Conservation (phyloP, 2,329 filamentous ascomycete genomes). For the Sarocladium brachiariae region DNA sequence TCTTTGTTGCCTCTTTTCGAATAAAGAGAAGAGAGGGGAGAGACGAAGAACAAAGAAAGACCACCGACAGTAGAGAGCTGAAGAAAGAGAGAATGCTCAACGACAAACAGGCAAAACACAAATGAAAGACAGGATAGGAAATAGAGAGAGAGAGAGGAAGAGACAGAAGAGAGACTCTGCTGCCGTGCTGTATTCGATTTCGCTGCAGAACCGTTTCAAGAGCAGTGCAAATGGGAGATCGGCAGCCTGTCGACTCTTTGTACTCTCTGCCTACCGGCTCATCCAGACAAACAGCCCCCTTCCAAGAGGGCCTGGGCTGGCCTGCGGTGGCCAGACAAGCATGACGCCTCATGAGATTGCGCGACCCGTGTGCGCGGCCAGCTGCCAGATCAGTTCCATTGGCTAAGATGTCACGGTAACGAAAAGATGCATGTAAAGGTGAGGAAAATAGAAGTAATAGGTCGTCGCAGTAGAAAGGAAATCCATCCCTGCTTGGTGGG, state of each 20-base stretch:
- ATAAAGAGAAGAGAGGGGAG: too few species aligned
- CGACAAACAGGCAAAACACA: too few species aligned
- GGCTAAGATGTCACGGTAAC: too few species aligned
- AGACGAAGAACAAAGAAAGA: too few species aligned
- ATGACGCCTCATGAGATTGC: constrained; percentile 9
- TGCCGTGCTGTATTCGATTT: too few species aligned
- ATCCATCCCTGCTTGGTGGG: neutral
- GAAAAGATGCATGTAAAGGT: too few species aligned
- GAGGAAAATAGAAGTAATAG: too few species aligned
- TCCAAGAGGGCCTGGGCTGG: neutral
- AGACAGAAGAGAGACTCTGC: constrained; percentile 10
- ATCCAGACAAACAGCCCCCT: neutral
- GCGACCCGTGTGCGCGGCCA: constrained; percentile 10
- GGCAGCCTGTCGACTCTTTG: constrained; percentile 10
- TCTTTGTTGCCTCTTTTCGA: too few species aligned
- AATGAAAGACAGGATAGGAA: neutral
- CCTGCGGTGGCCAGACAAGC: constrained; percentile 7
- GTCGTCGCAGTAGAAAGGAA: too few species aligned
- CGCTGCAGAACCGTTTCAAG: constrained; percentile 5
- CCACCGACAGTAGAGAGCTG: too few species aligned
- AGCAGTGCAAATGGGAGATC: constrained; percentile 11
- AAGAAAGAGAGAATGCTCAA: constrained; percentile 11
- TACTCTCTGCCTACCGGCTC: constrained; percentile 2
- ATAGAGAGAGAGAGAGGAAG: constrained; percentile 8
- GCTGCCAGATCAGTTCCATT: constrained; percentile 6